Evolutionary conservation across 345 rosid species (phyloP), one percentile per base, ranked within the genome.

Genomic region (Rhizophora apiculata): DNA sequence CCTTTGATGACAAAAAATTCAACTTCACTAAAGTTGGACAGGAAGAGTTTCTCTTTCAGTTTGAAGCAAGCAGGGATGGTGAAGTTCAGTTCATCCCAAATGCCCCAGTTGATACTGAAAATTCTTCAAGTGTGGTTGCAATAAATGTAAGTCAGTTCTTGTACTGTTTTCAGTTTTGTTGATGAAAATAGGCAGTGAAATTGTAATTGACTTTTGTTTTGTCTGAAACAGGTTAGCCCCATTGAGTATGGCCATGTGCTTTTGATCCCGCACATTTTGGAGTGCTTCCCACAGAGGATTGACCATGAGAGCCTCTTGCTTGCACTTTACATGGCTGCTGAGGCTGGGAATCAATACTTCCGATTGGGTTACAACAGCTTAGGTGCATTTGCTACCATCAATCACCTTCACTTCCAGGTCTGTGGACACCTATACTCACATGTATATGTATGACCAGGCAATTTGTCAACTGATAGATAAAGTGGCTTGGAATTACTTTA

Each of bases 401-500:
- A 95, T 74, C 99, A 95, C 75, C 99, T 95, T 70, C 99, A 95
- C 85, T 95, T 95, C 76, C 98, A 95, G 99, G 99, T 95, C 1
- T 3, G 49, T 43, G 3, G 49, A 43, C 49, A 43, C 49, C 16
- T 13, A 3, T 43, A 43, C 19, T 43, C 18, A 43, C 18, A 11
- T 0, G 49, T 43, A 43, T 43, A 43, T 15, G 19, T 43, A 3
- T 43, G 49, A 13, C 16, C 4, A 43, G 13, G 15, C 18, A 15
- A 43, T 13, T 43, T 3, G 6, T 43, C 0, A 19, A 13, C 16
- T 43, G 18, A 15, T 43, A 43, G 13, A 13, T 43, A 11, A 3
- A 43, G 19, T 43, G 49, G 49, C 18, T 11, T 43, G 49, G 49
- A 43, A 43, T 43, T 3, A 43, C 49, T 43, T 43, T 43, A 43